Base-by-base conservation (phyloP, 805 yeast species). In the Scheffersomyces stipitis region DNA sequence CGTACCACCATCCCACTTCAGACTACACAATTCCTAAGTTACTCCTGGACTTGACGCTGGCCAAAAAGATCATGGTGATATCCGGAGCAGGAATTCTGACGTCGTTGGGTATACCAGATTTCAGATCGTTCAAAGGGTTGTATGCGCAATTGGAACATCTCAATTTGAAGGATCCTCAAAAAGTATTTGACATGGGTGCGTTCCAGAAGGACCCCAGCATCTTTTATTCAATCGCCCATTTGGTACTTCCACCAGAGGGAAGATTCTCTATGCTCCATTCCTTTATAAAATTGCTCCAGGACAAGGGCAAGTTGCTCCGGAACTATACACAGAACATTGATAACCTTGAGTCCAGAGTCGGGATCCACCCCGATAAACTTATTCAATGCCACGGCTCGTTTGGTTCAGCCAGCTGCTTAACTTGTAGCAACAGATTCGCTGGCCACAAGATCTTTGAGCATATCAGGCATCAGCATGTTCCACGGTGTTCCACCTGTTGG, bases 81-180 rank as follows among this genome's bases (percentile, higher is more conserved):
- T 86, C 96, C 0, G 97, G 97, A 12, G 97, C 97, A 0, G 97
- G 97, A 16, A 87, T 89, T 37, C 85, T 95, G 24, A 88, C 96
- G 3, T 79, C 88, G 1, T 63, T 88, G 36, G 96, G 96, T 5
- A 89, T 88, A 37, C 96, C 96, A 0, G 96, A 88, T 62, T 88
- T 89, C 63, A 74, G 97, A 55, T 87, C 96, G 0, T 80, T 86
- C n/a, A 73, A 81, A 45, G 97, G 97, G 33, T 75, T 89, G 37
- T 89, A 89, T 60, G 72, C 86, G 1, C 76, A 75, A 50, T 73
- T 90, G 48, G 71, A 73, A 35, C 74, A 76, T 49, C 60, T 86
- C 37, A 90, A 93, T 0, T 62, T 89, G 23, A 76, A 74, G 33
- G 96, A 89, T 50, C 96, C 97, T 0, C 96, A 89, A 55, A 91